Conservation (phyloP, 2,329 filamentous ascomycete genomes). For the Mycosphaerella sp. region DNA sequence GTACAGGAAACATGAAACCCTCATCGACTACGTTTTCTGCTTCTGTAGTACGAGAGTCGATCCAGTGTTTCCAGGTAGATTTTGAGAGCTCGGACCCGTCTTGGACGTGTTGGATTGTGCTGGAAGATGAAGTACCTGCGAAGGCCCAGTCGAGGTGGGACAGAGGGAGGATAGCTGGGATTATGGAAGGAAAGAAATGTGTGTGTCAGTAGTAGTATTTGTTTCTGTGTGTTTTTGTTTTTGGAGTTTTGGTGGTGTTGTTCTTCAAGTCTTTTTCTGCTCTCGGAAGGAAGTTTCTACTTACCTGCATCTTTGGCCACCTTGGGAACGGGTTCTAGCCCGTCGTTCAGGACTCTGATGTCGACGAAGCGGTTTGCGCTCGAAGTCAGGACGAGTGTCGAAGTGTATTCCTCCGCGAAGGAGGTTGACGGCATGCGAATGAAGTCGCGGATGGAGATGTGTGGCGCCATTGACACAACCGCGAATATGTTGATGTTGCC, state of each 20-base stretch:
- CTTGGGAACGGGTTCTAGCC: slow-evolving; percentile 16
- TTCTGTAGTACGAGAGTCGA: slow-evolving; percentile 48
- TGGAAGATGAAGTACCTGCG: slow-evolving; percentile 49
- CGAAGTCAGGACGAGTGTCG: slow-evolving; percentile 59
- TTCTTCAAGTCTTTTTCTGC: too few relatives aligned
- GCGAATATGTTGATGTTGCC: neutral
- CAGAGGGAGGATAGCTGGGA: slow-evolving; percentile 28
- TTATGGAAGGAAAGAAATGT: too few relatives aligned
- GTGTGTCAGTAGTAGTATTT: too few relatives aligned
- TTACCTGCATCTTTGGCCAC: slow-evolving; percentile 8
- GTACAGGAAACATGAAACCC: slow-evolving; percentile 48
- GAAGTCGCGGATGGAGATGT: slow-evolving; percentile 53
- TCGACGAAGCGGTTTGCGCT: slow-evolving; percentile 55
- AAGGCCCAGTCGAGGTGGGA: slow-evolving; percentile 59
- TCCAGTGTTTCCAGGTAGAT: slow-evolving; percentile 53
- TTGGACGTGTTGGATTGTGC: slow-evolving; percentile 1
- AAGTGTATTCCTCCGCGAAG: slow-evolving; percentile 51
- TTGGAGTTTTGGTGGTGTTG: neutral
- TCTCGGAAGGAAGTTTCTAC: too few relatives aligned
- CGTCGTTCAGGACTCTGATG: slow-evolving; percentile 47
- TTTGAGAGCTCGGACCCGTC: slow-evolving; percentile 15
- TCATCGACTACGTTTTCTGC: slow-evolving; percentile 46
- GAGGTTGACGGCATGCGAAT: slow-evolving; percentile 51
- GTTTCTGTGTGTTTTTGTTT: neutral
- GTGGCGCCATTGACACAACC: slow-evolving; percentile 22